Conservation (phyloP, 2,329 filamentous ascomycete genomes). For the Aspergillus candidus region DNA sequence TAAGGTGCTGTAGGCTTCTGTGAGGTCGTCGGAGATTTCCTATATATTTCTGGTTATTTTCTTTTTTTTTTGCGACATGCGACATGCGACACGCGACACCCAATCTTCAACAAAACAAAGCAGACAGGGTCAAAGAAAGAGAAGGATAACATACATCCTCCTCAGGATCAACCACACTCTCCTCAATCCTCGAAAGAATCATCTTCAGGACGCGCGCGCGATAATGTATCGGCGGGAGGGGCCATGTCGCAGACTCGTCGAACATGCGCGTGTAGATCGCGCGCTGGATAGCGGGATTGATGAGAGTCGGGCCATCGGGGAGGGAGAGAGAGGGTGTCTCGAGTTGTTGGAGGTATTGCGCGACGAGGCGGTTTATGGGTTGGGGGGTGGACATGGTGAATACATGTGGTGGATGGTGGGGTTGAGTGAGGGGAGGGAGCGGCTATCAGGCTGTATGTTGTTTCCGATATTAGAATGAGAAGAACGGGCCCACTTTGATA, state of each 20-base stretch:
- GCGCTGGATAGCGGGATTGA: slow-evolving; percentile 57
- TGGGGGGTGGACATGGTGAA: slow-evolving; percentile 20
- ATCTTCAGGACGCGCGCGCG: slow-evolving; percentile 66
- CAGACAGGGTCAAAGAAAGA: slow-evolving; percentile 3
- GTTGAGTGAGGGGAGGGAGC: too few relatives aligned
- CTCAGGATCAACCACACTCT: slow-evolving; percentile 72
- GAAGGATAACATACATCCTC: slow-evolving; percentile 60
- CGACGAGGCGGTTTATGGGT: slow-evolving; percentile 29
- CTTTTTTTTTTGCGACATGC: neutral
- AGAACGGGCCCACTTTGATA: too few relatives aligned
- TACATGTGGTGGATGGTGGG: too few relatives aligned
- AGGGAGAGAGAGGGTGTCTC: slow-evolving; percentile 56
- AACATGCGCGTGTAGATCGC: slow-evolving; percentile 64
- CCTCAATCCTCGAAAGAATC: slow-evolving; percentile 64
- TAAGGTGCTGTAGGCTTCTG: slow-evolving; percentile 60
- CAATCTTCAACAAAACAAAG: neutral
- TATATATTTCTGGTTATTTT: slow-evolving; percentile 34
- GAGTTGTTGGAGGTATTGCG: slow-evolving; percentile 76
- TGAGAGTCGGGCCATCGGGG: slow-evolving; percentile 55
- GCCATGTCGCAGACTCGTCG: slow-evolving; percentile 48
- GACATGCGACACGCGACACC: too few relatives aligned
- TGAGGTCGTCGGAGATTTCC: slow-evolving; percentile 79
- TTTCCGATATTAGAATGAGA: too few relatives aligned
- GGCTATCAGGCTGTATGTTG: too few relatives aligned
- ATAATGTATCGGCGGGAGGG: slow-evolving; percentile 63